Conservation (phyloP, 2,329 filamentous ascomycete species). For the Fusarium ambrosium region DNA sequence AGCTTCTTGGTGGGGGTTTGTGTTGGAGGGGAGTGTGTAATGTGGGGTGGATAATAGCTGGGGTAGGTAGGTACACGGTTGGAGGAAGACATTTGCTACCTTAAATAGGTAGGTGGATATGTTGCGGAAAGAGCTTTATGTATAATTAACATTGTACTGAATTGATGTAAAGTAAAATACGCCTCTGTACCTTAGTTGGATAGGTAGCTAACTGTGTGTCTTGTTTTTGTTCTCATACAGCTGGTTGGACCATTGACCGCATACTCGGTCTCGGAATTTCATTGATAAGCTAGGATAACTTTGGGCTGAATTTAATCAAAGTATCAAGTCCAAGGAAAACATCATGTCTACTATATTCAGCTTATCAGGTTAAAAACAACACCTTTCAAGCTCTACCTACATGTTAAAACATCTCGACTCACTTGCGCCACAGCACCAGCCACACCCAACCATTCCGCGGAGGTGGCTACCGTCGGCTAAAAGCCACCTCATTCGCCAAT, state of each 20-base stretch:
- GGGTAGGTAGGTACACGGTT: neutral
- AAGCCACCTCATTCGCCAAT: constrained; percentile 33
- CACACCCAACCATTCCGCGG: neutral
- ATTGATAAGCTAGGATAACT: neutral
- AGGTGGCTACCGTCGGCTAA: constrained; percentile 30
- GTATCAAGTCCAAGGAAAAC: neutral
- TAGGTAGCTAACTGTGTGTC: neutral
- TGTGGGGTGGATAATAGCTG: constrained; percentile 1
- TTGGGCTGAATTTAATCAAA: neutral
- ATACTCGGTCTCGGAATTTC: neutral
- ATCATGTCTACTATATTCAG: neutral
- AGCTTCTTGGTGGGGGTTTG: constrained; percentile 31
- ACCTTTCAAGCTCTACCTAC: neutral
- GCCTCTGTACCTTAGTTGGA: neutral
- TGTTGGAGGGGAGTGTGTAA: constrained; percentile 21
- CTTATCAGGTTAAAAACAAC: neutral
- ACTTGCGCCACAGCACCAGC: neutral
- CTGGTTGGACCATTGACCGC: neutral
- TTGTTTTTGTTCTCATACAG: neutral
- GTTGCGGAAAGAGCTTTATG: neutral
- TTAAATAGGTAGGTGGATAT: neutral
- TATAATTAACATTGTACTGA: neutral
- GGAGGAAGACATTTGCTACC: neutral
- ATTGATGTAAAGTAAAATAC: neutral
- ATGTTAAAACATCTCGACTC: neutral